Evolutionary conservation across 2,329 filamentous ascomycete genomes (phyloP), one percentile per base, ranked within the genome.

Genomic region (Aspergillus sergii): DNA sequence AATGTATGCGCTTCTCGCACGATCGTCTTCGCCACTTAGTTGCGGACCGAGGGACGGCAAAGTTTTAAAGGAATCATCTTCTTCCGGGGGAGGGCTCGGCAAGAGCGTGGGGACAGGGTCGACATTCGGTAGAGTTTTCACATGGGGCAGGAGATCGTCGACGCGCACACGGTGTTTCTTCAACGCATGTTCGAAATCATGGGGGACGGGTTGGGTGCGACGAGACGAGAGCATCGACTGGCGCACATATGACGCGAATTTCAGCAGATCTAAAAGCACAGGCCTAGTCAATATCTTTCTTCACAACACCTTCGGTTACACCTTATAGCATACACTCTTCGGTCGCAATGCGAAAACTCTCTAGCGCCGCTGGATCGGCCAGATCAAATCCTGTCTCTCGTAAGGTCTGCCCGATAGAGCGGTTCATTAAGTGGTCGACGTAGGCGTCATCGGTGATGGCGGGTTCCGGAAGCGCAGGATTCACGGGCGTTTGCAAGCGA

Each of bases 151-250:
- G 41, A 81, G 75, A 34, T 77, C 76, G 61, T 75, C 72, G 21
- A 73, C 66, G 23, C 69, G 66, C 41, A 79, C 51, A 19, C 62
- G 69, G 48, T 71, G 66, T 62, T 71, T 68, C 30, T 71, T 79
- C 71, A 73, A 76, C 70, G 71, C 78, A 43, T 82, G 77, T 62
- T 85, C 81, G 72, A 89, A 89, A 74, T 90, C 88, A 65, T 83
- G 80, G 0, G 87, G 83, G 26, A 87, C 83, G 1, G 86, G 84
- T 53, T 82, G 80, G 11, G 79, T 82, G 57, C 88, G 84, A 55
- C 88, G 83, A 57, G 81, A 81, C 51, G 82, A 81, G 46, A 80
- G 75, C 88, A 89, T 90, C 7, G 86, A 87, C 54, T 81, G 80
- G 46, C 83, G 83, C 39, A 87, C 82, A 64, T 83, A 80, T 34